phyloP scores from a whole-genome alignment of 805 yeast species.

The Saturnispora zaruensis region DNA sequence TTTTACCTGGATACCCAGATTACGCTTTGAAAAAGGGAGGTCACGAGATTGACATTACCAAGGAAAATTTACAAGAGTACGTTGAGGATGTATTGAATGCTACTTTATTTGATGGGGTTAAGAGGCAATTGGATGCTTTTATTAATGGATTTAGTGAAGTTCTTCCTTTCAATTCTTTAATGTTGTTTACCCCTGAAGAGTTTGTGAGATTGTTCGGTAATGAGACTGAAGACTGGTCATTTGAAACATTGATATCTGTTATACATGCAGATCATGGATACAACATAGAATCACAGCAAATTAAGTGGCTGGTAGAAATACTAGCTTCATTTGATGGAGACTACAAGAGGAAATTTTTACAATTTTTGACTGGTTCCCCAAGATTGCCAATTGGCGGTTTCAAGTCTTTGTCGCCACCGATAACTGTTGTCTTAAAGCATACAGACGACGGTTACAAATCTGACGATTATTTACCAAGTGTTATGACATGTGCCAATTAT shows the following conservation, averaged over 20 bases:
- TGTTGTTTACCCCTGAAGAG: conserved; percentile 69
- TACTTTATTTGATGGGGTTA: conserved; percentile 56
- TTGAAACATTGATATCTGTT: conserved; percentile 46
- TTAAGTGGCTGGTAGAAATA: conserved; percentile 52
- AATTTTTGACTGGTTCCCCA: conserved; percentile 89
- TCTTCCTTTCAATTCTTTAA: conserved; percentile 66
- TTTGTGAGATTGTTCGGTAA: conserved; percentile 65
- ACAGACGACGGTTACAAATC: conserved; percentile 60
- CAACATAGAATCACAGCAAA: conserved; percentile 54
- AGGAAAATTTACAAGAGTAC: conserved; percentile 49
- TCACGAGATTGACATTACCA: conserved; percentile 36
- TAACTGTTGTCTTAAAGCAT: conserved; percentile 80
- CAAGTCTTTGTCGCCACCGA: conserved; percentile 66
- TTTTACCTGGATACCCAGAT: conserved; percentile 67
- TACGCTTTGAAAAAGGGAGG: conserved; percentile 56
- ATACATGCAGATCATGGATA: conserved; percentile 90
- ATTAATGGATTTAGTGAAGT: conserved; percentile 74
- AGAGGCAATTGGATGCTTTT: conserved; percentile 57
- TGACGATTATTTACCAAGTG: conserved; percentile 88
- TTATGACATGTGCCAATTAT: conserved; percentile 97
- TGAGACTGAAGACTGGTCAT: conserved; percentile 81
- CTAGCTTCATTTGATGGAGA: conserved; percentile 44
- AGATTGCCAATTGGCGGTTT: conserved; percentile 92
- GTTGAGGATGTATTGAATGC: conserved; percentile 48
- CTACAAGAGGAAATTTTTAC: conserved; percentile 68